Evolutionary conservation across 345 rosid genomes (phyloP), one percentile per base, ranked within the genome.

Genomic region (Sapria himalayana): DNA sequence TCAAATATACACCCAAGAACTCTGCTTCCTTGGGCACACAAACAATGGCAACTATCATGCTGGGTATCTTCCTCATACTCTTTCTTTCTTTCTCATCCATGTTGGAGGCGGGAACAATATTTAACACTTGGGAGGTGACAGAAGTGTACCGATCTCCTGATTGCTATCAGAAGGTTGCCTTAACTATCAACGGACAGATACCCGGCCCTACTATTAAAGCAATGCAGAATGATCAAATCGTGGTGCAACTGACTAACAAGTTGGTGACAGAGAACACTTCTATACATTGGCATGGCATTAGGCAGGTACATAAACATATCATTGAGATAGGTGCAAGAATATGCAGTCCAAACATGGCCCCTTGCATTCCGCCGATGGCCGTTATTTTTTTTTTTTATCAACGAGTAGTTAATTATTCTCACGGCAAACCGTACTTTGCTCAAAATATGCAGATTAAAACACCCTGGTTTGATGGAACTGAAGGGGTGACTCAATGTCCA

Each of bases 201-300:
- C 81, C 91, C 4, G 93, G 93, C 3, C 85, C 76, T 0, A 54
- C 81, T 9, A 72, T 76, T 25, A 4, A 39, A n/a, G 89, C 76
- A 4, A 62, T 62, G 44, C 73, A 72, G 39, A 68, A 75, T 22
- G 89, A 85, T 34, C 72, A 79, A 1, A 22, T 84, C 13, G n/a
- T 84, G 14, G 80, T 79, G 9, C 75, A 79, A 38, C 69, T 79
- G 27, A 79, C 54, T 34, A 84, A 84, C 49, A 64, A 61, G 23
- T 51, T 84, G 52, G 10, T 56, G 8, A 79, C 71, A 0, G 79
- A 76, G 63, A 79, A 76, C 21, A 39, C 64, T 0, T 67, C 82
- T 2, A 64, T 81, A 25, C 91, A 71, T 23, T 81, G 94, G 92
- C 94, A 82, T 34, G 82, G 92, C 19, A 82, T 82, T 19, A 54